A percentile compares a stretch with the other conserved stretches of the same genome.
These are phyloP conservation scores for Penicillium robsamsonii DNA, from an alignment of 495 filamentous ascomycete genomes.

Conservation along the genomic window DNA sequence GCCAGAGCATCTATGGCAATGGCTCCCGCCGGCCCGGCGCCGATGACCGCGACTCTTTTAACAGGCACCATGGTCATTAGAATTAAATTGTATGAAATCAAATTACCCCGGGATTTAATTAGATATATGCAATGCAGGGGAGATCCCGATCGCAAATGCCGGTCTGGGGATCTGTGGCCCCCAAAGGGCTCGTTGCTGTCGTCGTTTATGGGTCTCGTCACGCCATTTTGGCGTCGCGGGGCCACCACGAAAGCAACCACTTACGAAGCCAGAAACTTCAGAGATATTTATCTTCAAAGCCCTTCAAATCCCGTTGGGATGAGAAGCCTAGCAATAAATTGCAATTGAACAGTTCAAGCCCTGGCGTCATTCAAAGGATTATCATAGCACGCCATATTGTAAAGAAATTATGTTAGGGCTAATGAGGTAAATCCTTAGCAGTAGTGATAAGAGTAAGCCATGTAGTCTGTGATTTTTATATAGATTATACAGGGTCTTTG, in stretches of 20 bases:
- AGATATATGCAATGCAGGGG: background rate
- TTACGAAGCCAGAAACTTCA: background rate
- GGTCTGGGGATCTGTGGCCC: background rate
- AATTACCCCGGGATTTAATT: background rate
- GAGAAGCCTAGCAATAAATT: too few species aligned
- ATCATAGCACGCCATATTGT: too few species aligned
- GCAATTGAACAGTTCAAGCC: too few species aligned
- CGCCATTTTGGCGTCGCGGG: background rate
- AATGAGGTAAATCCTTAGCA: too few species aligned
- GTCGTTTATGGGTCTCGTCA: background rate
- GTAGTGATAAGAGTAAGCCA: too few species aligned
- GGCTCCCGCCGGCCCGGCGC: constrained; percentile 50
- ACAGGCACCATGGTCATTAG: background rate
- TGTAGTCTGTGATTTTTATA: too few species aligned
- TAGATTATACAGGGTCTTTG: too few species aligned
- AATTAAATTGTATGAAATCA: too few species aligned
- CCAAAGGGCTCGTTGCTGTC: background rate
- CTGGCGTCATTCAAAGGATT: too few species aligned
- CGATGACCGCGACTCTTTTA: constrained; percentile 45
- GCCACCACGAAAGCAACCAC: background rate
- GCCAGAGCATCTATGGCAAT: constrained; percentile 48
- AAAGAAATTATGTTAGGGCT: too few species aligned
- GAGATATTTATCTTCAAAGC: too few species aligned
- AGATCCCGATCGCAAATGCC: background rate
- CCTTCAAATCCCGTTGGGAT: too few species aligned